These are phyloP conservation scores for Geotrichum bryndzae DNA, from an alignment of 1,139 yeast genomes.

Conservation along the genomic window DNA sequence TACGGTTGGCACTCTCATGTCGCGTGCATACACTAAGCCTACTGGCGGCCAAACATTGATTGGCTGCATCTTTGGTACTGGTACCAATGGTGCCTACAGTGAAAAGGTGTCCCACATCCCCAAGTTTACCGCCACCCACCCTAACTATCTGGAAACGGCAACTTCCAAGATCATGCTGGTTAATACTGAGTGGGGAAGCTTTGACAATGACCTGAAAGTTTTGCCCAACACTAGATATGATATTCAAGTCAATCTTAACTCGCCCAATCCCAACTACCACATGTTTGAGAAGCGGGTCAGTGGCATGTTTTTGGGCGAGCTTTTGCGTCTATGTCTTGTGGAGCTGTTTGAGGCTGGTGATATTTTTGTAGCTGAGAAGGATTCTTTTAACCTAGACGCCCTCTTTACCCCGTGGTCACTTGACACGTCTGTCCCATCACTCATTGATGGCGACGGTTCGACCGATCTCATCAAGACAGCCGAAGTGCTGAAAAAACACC, in stretches of 20 bases:
- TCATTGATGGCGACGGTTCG: conserved; percentile 76
- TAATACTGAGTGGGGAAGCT: conserved; percentile 97
- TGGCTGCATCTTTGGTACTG: conserved; percentile 93
- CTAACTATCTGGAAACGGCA: conserved; percentile 37
- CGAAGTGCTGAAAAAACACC: not conserved
- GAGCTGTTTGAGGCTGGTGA: conserved; percentile 44
- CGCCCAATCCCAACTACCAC: conserved; percentile 83
- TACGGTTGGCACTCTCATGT: conserved; percentile 86
- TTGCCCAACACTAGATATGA: conserved; percentile 78
- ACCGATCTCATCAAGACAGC: conserved; percentile 56
- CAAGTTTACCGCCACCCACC: conserved; percentile 49
- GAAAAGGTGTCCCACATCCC: conserved; percentile 66
- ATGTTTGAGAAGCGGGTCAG: conserved; percentile 88
- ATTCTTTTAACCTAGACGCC: conserved; percentile 43
- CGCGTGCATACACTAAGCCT: conserved; percentile 71
- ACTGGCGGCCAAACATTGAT: conserved; percentile 65
- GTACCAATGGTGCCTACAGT: conserved; percentile 90
- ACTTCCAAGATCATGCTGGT: conserved; percentile 64
- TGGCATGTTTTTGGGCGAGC: conserved; percentile 92
- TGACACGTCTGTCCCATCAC: conserved; percentile 76
- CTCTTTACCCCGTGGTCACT: conserved; percentile 67
- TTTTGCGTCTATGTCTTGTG: conserved; percentile 63
- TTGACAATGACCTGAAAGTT: conserved; percentile 68
- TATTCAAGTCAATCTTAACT: conserved; percentile 54
- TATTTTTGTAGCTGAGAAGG: conserved; percentile 10